Evolutionary conservation across 192 early-diverging fungal species (phyloP), one percentile per base, ranked within the genome.

Genomic region (Coemansia sp.): DNA sequence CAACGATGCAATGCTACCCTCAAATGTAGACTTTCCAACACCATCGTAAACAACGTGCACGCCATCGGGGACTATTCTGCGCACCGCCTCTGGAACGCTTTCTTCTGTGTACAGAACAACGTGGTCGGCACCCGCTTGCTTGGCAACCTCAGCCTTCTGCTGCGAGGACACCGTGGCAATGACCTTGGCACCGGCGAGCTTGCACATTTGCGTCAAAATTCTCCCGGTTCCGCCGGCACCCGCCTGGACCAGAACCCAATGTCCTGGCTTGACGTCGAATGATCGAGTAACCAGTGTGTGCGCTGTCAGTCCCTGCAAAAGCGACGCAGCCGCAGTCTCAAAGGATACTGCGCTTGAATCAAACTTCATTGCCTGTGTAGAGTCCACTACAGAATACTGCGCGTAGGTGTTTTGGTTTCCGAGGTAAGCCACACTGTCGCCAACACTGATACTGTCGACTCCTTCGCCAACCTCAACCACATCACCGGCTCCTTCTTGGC

Each of bases 191-290:
- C 96, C 96, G 3, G 86, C 63, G 9, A 85, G 66, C 66, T 89
- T 90, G 71, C 85, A 84, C 57, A 97, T 54, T 75, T 97, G 95
- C 32, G 89, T 86, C 38, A 97, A 78, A 17, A 95, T 72, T 13
- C 86, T 79, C 5, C 96, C 96, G 37, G 92, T 90, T 41, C 95
- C 96, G 11, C 96, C 95, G 14, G 95, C 96, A 4, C 92, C 93
- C 5, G 96, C 95, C 63, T 94, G 91, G 38, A 98, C 86, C 39
- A 98, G 77, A 56, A 98, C 87, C 76, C 84, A 90, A 74, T 96
- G 92, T 40, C 87, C 85, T 7, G 58, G 46, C 71, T 90, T 80
- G 42, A 97, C 93, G 32, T 70, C 63, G 69, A 94, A 93, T 11
- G 86, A 86, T 32, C 90, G 79, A 2, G 84, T 85, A 7, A 89